Conservation (phyloP, 2,329 filamentous ascomycete species). For the Xylaria arbuscula region DNA sequence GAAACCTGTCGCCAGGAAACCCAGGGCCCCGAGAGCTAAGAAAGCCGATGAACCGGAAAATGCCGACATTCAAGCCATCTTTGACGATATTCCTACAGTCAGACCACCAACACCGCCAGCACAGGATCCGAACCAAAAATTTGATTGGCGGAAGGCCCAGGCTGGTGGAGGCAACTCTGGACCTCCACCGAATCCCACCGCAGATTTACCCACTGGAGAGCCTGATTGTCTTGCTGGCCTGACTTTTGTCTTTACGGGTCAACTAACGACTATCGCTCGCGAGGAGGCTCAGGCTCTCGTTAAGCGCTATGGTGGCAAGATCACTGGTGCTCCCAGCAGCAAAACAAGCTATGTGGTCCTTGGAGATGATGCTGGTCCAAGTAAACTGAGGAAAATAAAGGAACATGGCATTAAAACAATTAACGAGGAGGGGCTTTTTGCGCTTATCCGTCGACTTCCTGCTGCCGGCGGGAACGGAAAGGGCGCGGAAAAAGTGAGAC, state of each 20-base stretch:
- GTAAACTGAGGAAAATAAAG: slow-evolving; percentile 88
- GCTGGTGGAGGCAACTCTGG: slow-evolving; percentile 70
- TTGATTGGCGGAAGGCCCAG: slow-evolving; percentile 76
- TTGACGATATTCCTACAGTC: slow-evolving; percentile 87
- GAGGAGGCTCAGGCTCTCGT: slow-evolving; percentile 88
- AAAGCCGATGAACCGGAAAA: slow-evolving; percentile 75
- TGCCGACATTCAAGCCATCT: slow-evolving; percentile 80
- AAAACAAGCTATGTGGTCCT: slow-evolving; percentile 96
- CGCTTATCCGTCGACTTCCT: slow-evolving; percentile 82
- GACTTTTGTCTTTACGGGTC: slow-evolving; percentile 94
- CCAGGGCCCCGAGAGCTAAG: slow-evolving; percentile 69
- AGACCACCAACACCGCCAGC: slow-evolving; percentile 85
- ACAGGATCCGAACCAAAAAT: slow-evolving; percentile 76
- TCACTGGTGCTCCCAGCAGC: slow-evolving; percentile 84
- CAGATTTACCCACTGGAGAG: slow-evolving; percentile 82
- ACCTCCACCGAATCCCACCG: slow-evolving; percentile 70
- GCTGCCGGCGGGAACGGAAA: slow-evolving; percentile 89
- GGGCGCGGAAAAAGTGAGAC: slow-evolving; percentile 84
- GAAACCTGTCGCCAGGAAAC: slow-evolving; percentile 67
- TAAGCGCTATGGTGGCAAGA: slow-evolving; percentile 93
- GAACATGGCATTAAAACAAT: slow-evolving; percentile 88
- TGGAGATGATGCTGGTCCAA: slow-evolving; percentile 90
- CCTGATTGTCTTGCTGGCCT: slow-evolving; percentile 92
- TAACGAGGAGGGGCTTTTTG: slow-evolving; percentile 90
- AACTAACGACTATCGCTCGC: slow-evolving; percentile 81